Evolutionary conservation across 169 alveolate species (phyloP), one percentile per base, ranked within the genome.

Genomic region (Cyclospora cayetanensis): DNA sequence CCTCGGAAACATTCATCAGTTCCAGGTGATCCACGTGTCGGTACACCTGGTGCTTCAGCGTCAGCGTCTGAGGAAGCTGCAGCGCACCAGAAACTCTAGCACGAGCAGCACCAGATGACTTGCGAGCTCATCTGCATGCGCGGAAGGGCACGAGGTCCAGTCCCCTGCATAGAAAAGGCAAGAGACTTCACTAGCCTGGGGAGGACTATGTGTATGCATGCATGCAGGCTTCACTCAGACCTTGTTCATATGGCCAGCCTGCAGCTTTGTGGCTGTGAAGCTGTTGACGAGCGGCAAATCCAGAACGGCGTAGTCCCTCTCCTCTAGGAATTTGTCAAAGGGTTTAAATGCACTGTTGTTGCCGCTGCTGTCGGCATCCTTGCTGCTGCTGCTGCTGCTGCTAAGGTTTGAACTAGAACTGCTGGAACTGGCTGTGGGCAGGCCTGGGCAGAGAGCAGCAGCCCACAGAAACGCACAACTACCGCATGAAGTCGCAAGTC

Each of bases 11-110:
- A 91, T 99, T 99, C 99, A 99, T 97, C 94, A 98, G 93, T 79
- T 98, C 98, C 66, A 98, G 97, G 92, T 97, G 99, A 95, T 99
- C 99, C 4, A 98, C 99, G 95, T 99, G 99, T 43, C 99, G 97
- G 96, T 98, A 98, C 29, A 95, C 92, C 95, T 98, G 99, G 94
- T 99, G 98, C 80, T 97, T 97, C 74, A 99, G 96, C 3, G 99
- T 97, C n/a, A 98, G 97, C 50, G 99, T 93, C n/a, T 98, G 97
- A 2, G 99, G 99, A 53, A 98, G 95, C 95, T 96, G 63, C 35
- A 86, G 46, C 15, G 63, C 18, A 50, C 63, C 11, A 50, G 18
- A 50, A 50, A 12, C n/a, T 18, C 11, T 12, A 11, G 63, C 63
- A 50, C n/a, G 18, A 50, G 11, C 63, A 50, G 18, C 18, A 18